These are phyloP conservation scores for Neophaeococcomyces aloes DNA, from an alignment of 2,329 filamentous ascomycete genomes.

Conservation along the genomic window DNA sequence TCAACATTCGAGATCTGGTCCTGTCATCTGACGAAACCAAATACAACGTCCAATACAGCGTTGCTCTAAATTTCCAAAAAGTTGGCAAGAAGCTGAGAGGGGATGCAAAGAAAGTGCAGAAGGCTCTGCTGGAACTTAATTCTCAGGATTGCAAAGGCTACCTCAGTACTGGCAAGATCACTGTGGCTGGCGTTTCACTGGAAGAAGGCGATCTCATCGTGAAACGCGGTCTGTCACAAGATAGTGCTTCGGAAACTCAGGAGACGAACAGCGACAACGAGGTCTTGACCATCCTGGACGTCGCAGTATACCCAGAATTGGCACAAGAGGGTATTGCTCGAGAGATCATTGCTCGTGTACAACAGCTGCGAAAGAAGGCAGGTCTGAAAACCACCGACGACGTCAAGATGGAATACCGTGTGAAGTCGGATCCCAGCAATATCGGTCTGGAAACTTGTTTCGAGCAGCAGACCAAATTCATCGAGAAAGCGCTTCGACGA, in stretches of 20 bases:
- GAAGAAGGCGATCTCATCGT: constrained; percentile 74
- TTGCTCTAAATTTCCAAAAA: constrained; percentile 82
- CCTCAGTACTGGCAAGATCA: constrained; percentile 60
- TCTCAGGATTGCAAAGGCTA: constrained; percentile 75
- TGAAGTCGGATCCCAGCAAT: constrained; percentile 67
- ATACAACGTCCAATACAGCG: constrained; percentile 87
- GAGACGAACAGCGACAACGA: constrained; percentile 85
- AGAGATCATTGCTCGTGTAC: constrained; percentile 87
- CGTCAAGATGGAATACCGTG: constrained; percentile 84
- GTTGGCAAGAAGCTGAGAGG: constrained; percentile 97
- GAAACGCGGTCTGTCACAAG: constrained; percentile 65
- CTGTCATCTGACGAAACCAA: constrained; percentile 77
- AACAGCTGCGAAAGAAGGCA: constrained; percentile 87
- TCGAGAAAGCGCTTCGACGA: constrained; percentile 68
- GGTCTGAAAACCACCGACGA: constrained; percentile 86
- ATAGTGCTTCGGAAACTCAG: constrained; percentile 58
- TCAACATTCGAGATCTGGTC: constrained; percentile 79
- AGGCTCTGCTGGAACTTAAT: constrained; percentile 67
- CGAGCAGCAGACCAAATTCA: constrained; percentile 53
- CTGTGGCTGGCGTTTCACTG: constrained; percentile 76
- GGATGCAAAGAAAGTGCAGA: constrained; percentile 82
- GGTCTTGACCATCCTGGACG: constrained; percentile 83
- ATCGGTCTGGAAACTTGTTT: constrained; percentile 64
- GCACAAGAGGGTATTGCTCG: constrained; percentile 79
- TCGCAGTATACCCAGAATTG: constrained; percentile 70